These are phyloP conservation scores for Chaetomium tenue DNA, from an alignment of 495 filamentous ascomycete genomes.

Conservation along the genomic window DNA sequence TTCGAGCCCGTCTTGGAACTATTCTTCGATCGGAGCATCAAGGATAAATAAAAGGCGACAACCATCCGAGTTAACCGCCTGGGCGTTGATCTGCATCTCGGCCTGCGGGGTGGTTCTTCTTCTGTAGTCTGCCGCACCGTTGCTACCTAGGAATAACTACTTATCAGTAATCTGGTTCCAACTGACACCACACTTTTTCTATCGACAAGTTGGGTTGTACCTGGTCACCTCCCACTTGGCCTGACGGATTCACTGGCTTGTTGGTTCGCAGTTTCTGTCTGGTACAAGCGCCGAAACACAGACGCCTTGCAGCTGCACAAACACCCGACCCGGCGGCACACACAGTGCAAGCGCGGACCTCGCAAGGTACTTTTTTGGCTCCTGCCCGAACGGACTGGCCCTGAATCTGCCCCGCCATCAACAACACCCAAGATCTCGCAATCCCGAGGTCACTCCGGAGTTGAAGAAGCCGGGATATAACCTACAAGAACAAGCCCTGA, in stretches of 20 bases:
- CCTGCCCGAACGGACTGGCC: background rate
- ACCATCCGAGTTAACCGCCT: background rate
- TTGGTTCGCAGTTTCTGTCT: background rate
- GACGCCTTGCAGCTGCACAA: background rate
- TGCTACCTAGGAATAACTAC: no score
- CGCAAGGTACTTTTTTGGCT: background rate
- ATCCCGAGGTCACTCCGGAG: slow-evolving; percentile 1
- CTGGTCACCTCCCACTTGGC: background rate
- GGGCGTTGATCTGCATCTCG: slow-evolving; percentile 8
- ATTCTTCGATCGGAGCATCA: background rate
- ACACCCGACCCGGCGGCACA: background rate
- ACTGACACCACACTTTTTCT: no score
- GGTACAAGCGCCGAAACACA: slow-evolving; percentile 3
- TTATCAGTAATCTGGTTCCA: no score
- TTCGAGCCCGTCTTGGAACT: background rate
- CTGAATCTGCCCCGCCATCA: slow-evolving; percentile 9
- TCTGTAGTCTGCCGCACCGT: no score
- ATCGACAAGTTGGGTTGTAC: background rate
- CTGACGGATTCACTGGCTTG: background rate
- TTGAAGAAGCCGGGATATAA: background rate
- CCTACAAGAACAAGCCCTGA: background rate
- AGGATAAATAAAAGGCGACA: background rate
- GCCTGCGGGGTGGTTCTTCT: background rate
- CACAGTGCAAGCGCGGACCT: background rate
- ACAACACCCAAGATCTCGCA: background rate